Percentiles rank a stretch among this genome's conserved stretches.
These are phyloP conservation scores for Shiraia bambusicola DNA, from an alignment of 2,329 filamentous ascomycete genomes.

Conservation along the genomic window DNA sequence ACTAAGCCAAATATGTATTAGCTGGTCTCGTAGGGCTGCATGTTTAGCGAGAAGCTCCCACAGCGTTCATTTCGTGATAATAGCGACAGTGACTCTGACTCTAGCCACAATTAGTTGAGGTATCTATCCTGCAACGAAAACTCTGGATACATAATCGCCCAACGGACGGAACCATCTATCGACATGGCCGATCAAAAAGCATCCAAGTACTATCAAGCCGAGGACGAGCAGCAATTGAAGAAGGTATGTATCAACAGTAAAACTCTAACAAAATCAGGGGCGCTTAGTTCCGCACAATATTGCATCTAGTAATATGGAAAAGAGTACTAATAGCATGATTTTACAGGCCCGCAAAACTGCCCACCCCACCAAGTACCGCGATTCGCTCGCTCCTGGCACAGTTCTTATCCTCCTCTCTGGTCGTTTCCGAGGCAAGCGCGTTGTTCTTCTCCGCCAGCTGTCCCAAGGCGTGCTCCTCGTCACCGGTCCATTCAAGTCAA, in stretches of 20 bases:
- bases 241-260: constrained; percentile 69
- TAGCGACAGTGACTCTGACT: constrained; percentile 14
- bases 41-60: constrained; percentile 23
- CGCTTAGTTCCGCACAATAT: not conserved
- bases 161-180: not conserved
- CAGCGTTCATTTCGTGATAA: constrained; percentile 25
- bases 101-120: not conserved
- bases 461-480: constrained; percentile 96
- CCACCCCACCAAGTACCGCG: constrained; percentile 82
- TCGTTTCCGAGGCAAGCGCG: constrained; percentile 99
- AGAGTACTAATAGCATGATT: constrained; percentile 8
- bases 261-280: not conserved
- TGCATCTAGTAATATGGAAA: not conserved
- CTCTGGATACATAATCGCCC: no score
- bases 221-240: constrained; percentile 85
- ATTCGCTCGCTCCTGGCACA: constrained; percentile 87
- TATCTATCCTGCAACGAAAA: no score
- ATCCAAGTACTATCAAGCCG: constrained; percentile 96
- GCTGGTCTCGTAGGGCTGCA: constrained; percentile 17
- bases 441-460: constrained; percentile 95
- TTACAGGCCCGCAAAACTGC: constrained; percentile 87
- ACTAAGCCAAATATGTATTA: constrained; percentile 5
- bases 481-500: constrained; percentile 99
- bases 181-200: constrained; percentile 66
- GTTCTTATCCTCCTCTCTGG: constrained; percentile 98